Conservation (phyloP, 2,329 filamentous ascomycete species). For the Clonostachys byssicola region DNA sequence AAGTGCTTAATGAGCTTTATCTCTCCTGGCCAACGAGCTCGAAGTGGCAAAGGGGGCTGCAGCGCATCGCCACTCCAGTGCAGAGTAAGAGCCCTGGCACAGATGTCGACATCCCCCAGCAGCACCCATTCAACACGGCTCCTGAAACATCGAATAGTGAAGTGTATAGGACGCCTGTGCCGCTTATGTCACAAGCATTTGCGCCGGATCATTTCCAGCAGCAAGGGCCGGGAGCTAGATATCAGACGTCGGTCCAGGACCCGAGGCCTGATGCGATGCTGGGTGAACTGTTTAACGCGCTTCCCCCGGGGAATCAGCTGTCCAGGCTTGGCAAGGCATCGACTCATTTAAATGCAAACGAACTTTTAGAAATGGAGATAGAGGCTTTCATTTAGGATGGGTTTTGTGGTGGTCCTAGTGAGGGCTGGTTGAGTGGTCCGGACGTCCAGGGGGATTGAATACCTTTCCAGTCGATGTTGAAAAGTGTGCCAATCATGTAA, state of each 20-base stretch:
- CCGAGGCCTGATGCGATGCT: conserved; percentile 4
- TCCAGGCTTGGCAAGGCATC: conserved; percentile 3
- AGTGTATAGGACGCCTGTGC: not conserved
- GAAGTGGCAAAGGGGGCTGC: conserved; percentile 11
- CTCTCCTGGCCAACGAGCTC: conserved; percentile 15
- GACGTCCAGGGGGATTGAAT: too few relatives aligned
- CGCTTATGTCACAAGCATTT: not conserved
- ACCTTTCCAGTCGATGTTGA: too few relatives aligned
- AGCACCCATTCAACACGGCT: too few relatives aligned
- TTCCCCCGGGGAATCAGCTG: conserved; percentile 3
- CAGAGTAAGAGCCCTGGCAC: not conserved
- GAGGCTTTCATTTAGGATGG: conserved; percentile 6
- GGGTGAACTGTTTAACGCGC: conserved; percentile 6
- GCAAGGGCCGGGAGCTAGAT: not conserved
- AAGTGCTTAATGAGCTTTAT: conserved; percentile 14
- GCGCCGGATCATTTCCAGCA: not conserved
- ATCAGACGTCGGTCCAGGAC: too few relatives aligned
- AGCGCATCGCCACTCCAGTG: conserved; percentile 10
- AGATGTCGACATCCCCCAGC: too few relatives aligned
- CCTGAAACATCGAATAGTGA: conserved; percentile 3
- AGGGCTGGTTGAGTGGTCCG: not conserved
- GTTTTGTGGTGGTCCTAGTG: conserved; percentile 5
- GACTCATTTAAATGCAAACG: conserved; percentile 3
- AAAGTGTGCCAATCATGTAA: too few relatives aligned
- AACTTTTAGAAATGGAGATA: conserved; percentile 6